Base-by-base conservation (phyloP, 2,329 filamentous ascomycete species). In the Fusarium decemcellulare region DNA sequence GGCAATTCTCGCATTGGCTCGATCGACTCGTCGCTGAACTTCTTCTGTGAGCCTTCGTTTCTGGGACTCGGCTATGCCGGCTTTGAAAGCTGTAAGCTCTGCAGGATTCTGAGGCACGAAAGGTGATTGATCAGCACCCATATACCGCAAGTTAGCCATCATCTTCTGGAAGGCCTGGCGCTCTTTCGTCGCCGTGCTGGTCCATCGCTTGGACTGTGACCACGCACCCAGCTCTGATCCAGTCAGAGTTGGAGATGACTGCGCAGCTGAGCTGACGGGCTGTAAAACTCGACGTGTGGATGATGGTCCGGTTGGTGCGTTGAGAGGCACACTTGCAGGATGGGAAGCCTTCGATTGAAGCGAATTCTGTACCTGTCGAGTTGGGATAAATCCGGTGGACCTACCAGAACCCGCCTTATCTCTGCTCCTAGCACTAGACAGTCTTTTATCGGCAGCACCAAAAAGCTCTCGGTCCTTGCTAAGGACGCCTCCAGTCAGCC, bases 171-270 rank as follows among this genome's bases (percentile, higher is more conserved):
- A 82, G 6, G 65, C 72, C 32, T 67, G 72, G n/a, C 77, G 76
- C 51, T 80, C 78, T 43, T 74, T 76, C 18, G 76, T 77, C 40
- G 76, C 74, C 10, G 73, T 62, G 65, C 79, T 82, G n/a, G 76
- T 71, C 81, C 81, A 83, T 55, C 76, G 76, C 67, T 76, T 81
- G 50, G 81, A 82, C 37, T 81, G 78, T 14, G 80, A 76, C 80
- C 80, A 82, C 18, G 74, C 72, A 32, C 74, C 79, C 29, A 71
- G 43, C 8, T 77, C 65, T 16, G 61, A 32, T 8, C 44, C 46
- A 9, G 30, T 29, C 14, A 68, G 16, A 12, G 40, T 46, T 11
- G 48, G 36, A 18, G 52, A 43, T 15, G 52, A 51, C 32, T 68
- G 70, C 16, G 55, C 30, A 12, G 43, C 59, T 34, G 59, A 47